Conservation (phyloP, 1,284 basidiomycete species). For the Marasmius fiardii region DNA sequence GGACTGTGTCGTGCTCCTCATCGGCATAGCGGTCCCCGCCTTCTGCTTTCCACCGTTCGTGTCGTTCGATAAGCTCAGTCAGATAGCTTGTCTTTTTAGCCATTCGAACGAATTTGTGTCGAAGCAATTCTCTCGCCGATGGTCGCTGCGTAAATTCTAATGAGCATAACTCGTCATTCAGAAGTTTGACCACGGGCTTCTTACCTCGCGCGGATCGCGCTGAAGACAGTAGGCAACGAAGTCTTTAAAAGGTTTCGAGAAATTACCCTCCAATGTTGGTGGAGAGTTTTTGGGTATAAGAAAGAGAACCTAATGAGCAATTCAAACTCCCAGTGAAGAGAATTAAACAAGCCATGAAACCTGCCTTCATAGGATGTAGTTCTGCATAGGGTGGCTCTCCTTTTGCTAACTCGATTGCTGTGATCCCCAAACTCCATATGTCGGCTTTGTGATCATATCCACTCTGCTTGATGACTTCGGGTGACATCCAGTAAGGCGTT, state of each 20-base stretch:
- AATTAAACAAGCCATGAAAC: constrained; percentile 25
- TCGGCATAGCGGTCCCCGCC: constrained; percentile 79
- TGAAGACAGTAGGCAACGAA: constrained; percentile 93
- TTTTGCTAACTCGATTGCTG: constrained; percentile 95
- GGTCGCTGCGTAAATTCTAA: constrained; percentile 63
- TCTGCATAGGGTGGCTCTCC: constrained; percentile 98
- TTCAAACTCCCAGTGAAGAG: neutral
- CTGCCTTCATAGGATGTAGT: constrained; percentile 95
- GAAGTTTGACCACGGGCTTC: constrained; percentile 23
- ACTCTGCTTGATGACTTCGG: constrained; percentile 99
- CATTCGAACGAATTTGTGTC: constrained; percentile 93
- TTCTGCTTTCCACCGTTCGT: constrained; percentile 92
- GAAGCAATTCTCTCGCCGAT: constrained; percentile 89
- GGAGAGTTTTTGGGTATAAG: constrained; percentile 98
- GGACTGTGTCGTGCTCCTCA: constrained; percentile 56
- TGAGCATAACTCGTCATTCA: constrained; percentile 6
- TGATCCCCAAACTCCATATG: constrained; percentile 96
- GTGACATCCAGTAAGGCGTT: constrained; percentile 99
- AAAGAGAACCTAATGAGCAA: constrained; percentile 76
- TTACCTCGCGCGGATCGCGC: constrained; percentile 87
- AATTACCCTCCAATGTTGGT: constrained; percentile 83
- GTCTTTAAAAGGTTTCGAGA: constrained; percentile 90
- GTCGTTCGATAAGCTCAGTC: constrained; percentile 93
- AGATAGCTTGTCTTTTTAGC: constrained; percentile 94
- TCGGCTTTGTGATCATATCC: constrained; percentile 99